phyloP scores from a whole-genome alignment of 2,329 filamentous ascomycete genomes.

The Scytalidium sp. region DNA sequence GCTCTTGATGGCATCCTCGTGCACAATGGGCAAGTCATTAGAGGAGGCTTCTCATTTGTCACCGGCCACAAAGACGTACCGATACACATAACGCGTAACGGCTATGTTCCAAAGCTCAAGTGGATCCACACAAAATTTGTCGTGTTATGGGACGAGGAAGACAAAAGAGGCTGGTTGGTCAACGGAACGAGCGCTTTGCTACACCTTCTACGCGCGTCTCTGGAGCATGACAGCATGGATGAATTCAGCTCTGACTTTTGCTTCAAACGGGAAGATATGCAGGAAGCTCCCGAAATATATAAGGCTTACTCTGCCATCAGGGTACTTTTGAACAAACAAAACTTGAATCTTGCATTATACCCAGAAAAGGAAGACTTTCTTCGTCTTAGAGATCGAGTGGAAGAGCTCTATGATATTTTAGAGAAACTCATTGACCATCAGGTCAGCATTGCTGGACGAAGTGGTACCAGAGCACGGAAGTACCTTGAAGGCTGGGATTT shows the following conservation, averaged over 20 bases:
- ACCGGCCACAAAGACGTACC: slow-evolving; percentile 5
- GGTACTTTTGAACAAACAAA: too few relatives aligned
- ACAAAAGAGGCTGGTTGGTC: slow-evolving; percentile 8
- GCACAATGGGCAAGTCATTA: background rate
- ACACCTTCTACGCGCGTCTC: slow-evolving; percentile 7
- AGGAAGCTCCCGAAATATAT: background rate
- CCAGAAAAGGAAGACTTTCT: background rate
- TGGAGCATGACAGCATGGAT: slow-evolving; percentile 2
- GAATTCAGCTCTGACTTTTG: background rate
- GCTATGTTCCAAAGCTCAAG: background rate
- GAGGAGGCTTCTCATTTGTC: background rate
- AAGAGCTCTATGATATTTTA: slow-evolving; percentile 15
- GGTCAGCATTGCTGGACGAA: slow-evolving; percentile 4
- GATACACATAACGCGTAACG: background rate
- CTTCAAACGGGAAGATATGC: background rate
- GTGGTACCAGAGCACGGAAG: slow-evolving; percentile 11
- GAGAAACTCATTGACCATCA: slow-evolving; percentile 26
- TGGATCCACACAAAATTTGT: slow-evolving; percentile 1
- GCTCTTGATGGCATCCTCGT: background rate
- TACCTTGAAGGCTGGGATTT: slow-evolving; percentile 30
- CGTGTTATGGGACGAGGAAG: slow-evolving; percentile 6
- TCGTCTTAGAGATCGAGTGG: slow-evolving; percentile 9
- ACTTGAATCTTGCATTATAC: too few relatives aligned
- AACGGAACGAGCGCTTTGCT: slow-evolving; percentile 11
- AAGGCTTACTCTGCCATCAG: background rate